A percentile compares a stretch with the other conserved stretches of the same genome.
These are phyloP conservation scores for Fraxinus paxiana DNA, from an alignment of 305 asterid genomes.

Conservation along the genomic window DNA sequence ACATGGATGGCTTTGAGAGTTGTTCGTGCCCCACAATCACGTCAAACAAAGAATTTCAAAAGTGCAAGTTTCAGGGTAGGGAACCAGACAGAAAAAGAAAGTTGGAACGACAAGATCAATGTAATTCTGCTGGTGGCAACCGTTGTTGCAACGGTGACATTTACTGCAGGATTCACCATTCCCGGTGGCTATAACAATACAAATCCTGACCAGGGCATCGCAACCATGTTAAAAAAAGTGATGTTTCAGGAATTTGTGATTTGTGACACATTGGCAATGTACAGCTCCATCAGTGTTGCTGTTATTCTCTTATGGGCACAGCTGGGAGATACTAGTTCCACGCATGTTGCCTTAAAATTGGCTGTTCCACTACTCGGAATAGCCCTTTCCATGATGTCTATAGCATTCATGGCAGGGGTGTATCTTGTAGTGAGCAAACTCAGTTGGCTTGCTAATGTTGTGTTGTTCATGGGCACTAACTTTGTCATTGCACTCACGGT, in stretches of 20 bases:
- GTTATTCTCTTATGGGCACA: constrained; percentile 51
- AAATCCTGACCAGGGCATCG: constrained; percentile 35
- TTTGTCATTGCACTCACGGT: constrained; percentile 23
- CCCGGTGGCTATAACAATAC: constrained; percentile 45
- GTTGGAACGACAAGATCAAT: constrained; percentile 44
- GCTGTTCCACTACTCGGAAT: constrained; percentile 43
- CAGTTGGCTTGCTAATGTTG: constrained; percentile 40
- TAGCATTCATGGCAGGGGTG: constrained; percentile 44
- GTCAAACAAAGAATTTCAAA: constrained; percentile 20
- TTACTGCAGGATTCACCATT: constrained; percentile 46
- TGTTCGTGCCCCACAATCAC: constrained; percentile 37
- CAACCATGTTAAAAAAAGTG: constrained; percentile 36
- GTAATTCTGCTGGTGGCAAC: constrained; percentile 45
- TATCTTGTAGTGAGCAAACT: constrained; percentile 47
- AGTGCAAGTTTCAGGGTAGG: constrained; percentile 21
- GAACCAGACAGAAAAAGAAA: constrained; percentile 32
- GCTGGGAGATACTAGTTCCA: constrained; percentile 41
- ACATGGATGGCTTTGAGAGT: constrained; percentile 42
- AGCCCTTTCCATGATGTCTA: constrained; percentile 42
- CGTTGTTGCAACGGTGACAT: constrained; percentile 47
- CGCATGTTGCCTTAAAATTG: constrained; percentile 32
- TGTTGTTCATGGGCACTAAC: constrained; percentile 35
- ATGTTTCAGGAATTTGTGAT: constrained; percentile 42
- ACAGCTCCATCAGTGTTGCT: constrained; percentile 40
- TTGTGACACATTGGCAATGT: constrained; percentile 43